A percentile compares a stretch with the other conserved stretches of the same genome.
Evolutionary conservation across 352 stramenopile genomes (phyloP).

Genomic region (Plasmopara muralis): DNA sequence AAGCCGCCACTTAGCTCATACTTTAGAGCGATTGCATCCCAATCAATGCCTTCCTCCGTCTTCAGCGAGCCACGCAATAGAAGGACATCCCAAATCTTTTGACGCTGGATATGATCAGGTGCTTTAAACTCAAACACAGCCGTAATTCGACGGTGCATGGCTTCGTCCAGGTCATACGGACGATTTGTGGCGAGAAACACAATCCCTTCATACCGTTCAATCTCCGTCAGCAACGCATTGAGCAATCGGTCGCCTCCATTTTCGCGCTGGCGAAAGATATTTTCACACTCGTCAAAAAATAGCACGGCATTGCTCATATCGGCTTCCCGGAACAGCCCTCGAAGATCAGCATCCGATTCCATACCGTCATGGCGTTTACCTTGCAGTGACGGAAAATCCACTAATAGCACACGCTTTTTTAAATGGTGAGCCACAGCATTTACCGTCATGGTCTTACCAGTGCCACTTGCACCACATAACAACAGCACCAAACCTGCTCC

Average conservation of each 20-base stretch:
- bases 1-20: conserved; percentile 87
- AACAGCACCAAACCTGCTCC: conserved; percentile 73
- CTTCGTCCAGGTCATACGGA: conserved; percentile 83
- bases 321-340: conserved; percentile 78
- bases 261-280: conserved; percentile 83
- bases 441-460: conserved; percentile 89
- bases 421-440: conserved; percentile 82
- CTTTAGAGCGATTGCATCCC: conserved; percentile 77
- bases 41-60: conserved; percentile 67
- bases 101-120: conserved; percentile 74
- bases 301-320: conserved; percentile 87
- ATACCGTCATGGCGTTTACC: conserved; percentile 72
- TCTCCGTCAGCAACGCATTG: conserved; percentile 83
- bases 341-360: conserved; percentile 73
- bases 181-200: conserved; percentile 87
- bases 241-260: conserved; percentile 67
- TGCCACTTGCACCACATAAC: conserved; percentile 76
- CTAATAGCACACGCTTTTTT: conserved; percentile 82
- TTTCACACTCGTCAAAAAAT: conserved; percentile 88
- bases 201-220: conserved; percentile 84
- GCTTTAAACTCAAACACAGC: conserved; percentile 85
- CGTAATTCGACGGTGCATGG: conserved; percentile 87
- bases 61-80: conserved; percentile 40
- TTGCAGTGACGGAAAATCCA: conserved; percentile 83
- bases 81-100: conserved; percentile 81